These are phyloP conservation scores for Termitomyces sp. DNA, from an alignment of 1,284 basidiomycete species.

Conservation along the genomic window DNA sequence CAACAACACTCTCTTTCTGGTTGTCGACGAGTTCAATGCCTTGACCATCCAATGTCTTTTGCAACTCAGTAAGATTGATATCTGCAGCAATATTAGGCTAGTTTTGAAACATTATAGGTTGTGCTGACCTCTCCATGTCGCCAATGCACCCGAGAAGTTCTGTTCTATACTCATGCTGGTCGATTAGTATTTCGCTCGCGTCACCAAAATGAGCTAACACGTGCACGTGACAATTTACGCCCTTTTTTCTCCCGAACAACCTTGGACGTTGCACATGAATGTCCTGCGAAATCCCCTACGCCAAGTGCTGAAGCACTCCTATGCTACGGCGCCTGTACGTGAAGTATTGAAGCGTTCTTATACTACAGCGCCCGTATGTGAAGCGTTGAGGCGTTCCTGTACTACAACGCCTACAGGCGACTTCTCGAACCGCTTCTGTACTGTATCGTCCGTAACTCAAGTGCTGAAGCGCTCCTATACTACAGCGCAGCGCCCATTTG, in stretches of 20 bases:
- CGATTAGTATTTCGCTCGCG: slow-evolving; percentile 1
- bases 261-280: slow-evolving; percentile 22
- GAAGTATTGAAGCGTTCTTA: too few relatives aligned
- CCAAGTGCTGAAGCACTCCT: slow-evolving; percentile 19
- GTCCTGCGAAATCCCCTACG: slow-evolving; percentile 25
- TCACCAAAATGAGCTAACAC: slow-evolving; percentile 9
- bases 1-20: slow-evolving; percentile 92
- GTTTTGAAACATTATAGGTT: neutral
- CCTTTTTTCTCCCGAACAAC: slow-evolving; percentile 15
- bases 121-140: slow-evolving; percentile 79
- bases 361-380: too few relatives aligned
- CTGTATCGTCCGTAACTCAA: slow-evolving; percentile 14
- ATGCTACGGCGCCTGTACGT: slow-evolving; percentile 5
- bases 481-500: slow-evolving; percentile 24
- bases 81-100: slow-evolving; percentile 41
- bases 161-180: slow-evolving; percentile 45
- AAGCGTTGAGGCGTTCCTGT: too few relatives aligned
- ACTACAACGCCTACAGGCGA: too few relatives aligned
- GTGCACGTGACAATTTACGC: slow-evolving; percentile 30
- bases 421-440: too few relatives aligned
- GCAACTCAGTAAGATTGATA: slow-evolving; percentile 85
- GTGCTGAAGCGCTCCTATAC: slow-evolving; percentile 20
- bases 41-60: slow-evolving; percentile 86
- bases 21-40: slow-evolving; percentile 95
- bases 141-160: slow-evolving; percentile 81